Conservation (phyloP, 257 asterid species). For the Ophiorrhiza pumila region DNA sequence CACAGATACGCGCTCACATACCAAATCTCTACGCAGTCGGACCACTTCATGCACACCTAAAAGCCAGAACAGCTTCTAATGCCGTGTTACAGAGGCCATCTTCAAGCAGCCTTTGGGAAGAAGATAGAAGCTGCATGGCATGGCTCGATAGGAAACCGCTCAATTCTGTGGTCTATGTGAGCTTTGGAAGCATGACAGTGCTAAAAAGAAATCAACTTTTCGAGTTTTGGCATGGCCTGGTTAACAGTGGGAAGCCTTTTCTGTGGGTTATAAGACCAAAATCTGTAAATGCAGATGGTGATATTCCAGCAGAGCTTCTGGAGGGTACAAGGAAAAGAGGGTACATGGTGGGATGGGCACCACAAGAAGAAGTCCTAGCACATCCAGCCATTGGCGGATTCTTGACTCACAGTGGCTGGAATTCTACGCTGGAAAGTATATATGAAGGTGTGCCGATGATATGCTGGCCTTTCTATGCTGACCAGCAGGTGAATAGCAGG, state of each 20-base stretch:
- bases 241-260: conserved; percentile 30
- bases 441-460: conserved; percentile 31
- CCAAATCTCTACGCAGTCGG: conserved; percentile 32
- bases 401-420: conserved; percentile 31
- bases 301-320: conserved; percentile 13
- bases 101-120: conserved; percentile 14
- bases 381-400: conserved; percentile 30
- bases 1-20: conserved; percentile 20
- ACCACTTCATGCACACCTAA: conserved; percentile 28
- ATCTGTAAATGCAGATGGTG: conserved; percentile 4
- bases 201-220: conserved; percentile 19
- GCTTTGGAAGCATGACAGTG: conserved; percentile 29
- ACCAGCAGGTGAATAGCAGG: conserved; percentile 34
- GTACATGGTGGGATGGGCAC: conserved; percentile 32
- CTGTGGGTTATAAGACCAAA: conserved; percentile 28
- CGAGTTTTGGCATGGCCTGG: conserved; percentile 36
- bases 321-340: conserved; percentile 27
- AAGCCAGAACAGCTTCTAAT: conserved; percentile 13
- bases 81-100: background rate
- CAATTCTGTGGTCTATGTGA: conserved; percentile 32
- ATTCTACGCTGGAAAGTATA: conserved; percentile 27
- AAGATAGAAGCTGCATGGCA: conserved; percentile 25
- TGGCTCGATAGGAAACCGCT: conserved; percentile 30
- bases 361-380: conserved; percentile 30
- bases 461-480: conserved; percentile 33